phyloP scores from a whole-genome alignment of 208 protist genomes.

The Leishmania tropica region DNA sequence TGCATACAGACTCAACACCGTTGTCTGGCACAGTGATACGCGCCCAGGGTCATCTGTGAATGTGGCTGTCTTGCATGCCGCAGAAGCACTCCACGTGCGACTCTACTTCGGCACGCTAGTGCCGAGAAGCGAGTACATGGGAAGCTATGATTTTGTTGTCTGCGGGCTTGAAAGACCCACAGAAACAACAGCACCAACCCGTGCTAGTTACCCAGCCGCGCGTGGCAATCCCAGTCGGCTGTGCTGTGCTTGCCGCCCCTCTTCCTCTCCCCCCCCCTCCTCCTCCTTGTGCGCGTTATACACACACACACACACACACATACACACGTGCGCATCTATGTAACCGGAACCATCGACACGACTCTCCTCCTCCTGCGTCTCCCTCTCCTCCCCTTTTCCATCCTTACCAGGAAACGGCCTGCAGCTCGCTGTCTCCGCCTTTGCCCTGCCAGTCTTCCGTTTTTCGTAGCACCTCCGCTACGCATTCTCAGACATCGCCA shows the following conservation, averaged over 20 bases:
- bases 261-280: not conserved
- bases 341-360: no score
- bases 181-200: not conserved
- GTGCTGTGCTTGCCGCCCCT: not conserved
- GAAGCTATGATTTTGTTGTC: no score
- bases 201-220: not conserved
- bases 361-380: not conserved
- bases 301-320: not conserved
- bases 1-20: no score
- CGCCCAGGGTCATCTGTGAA: no score
- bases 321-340: not conserved
- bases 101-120: not conserved
- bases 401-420: not conserved
- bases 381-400: constrained; percentile 9
- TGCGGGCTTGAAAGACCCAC: not conserved
- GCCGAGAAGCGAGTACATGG: not conserved
- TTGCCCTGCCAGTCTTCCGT: no score
- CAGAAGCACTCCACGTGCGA: no score
- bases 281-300: not conserved
- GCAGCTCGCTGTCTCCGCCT: no score
- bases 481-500: not conserved
- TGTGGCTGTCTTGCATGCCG: not conserved
- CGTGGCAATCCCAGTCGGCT: not conserved
- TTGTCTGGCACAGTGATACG: not conserved
- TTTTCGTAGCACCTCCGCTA: no score